A percentile compares a stretch with the other conserved stretches of the same genome.
Conservation (phyloP, 257 asterid genomes). For the Nicotiana attenuata region DNA sequence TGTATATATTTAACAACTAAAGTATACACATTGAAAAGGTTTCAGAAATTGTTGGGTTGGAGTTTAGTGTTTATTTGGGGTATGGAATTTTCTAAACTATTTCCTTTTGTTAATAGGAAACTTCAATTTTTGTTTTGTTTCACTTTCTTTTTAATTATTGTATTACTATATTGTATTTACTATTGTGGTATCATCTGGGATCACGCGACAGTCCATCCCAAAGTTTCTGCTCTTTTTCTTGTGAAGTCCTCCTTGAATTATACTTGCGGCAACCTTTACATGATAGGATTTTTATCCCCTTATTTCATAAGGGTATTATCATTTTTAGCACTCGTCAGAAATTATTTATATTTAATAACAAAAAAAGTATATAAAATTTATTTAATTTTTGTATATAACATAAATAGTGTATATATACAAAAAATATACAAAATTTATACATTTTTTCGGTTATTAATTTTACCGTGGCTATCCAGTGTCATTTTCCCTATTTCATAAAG, state of each 20-base stretch:
- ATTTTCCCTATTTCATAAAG: no score
- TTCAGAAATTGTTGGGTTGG: background rate
- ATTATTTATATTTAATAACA: no score
- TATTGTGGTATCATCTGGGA: background rate
- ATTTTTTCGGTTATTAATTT: no score
- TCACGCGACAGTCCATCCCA: background rate
- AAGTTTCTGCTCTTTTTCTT: background rate
- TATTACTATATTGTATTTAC: background rate
- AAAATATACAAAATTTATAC: no score
- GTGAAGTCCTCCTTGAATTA: background rate
- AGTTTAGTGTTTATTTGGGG: background rate
- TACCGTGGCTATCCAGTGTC: no score
- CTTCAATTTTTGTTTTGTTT: constrained; percentile 3
- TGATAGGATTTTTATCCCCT: background rate
- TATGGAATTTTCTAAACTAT: background rate
- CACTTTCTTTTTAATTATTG: background rate
- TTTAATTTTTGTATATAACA: no score
- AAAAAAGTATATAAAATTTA: no score
- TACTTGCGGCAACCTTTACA: background rate
- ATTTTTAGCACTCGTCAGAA: no score
- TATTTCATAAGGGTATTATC: no score
- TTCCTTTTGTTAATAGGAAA: background rate
- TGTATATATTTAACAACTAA: background rate
- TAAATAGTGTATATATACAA: no score
- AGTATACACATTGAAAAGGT: background rate